Percentiles rank a stretch among this genome's conserved stretches.
Conservation (phyloP, 148 eudicot species). For the Dianthus caryophyllus region DNA sequence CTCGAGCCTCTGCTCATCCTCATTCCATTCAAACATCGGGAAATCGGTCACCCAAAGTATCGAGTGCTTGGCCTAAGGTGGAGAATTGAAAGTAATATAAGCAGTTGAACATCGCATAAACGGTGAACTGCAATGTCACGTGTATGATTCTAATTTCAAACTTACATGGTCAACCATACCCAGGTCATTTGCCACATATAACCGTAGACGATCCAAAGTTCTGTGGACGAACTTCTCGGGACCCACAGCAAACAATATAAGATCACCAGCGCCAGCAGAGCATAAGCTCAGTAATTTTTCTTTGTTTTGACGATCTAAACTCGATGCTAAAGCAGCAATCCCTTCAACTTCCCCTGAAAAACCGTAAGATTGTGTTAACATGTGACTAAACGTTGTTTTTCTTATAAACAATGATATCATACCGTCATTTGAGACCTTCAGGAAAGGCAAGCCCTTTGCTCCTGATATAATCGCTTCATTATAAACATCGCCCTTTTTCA, state of each 20-base stretch:
- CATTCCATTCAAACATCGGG: slow-evolving; percentile 99
- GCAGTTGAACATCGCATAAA: not conserved
- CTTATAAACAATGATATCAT: slow-evolving; percentile 15
- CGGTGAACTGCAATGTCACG: slow-evolving; percentile 11
- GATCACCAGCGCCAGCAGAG: slow-evolving; percentile 65
- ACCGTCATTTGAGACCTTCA: slow-evolving; percentile 80
- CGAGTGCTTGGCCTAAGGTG: slow-evolving; percentile 64
- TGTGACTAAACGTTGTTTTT: not conserved
- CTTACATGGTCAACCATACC: slow-evolving; percentile 82
- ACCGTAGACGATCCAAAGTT: slow-evolving; percentile 74
- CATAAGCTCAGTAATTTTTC: slow-evolving; percentile 49
- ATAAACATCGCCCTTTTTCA: slow-evolving; percentile 86
- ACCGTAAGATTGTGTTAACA: slow-evolving; percentile 15
- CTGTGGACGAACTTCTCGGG: slow-evolving; percentile 60
- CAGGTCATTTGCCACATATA: slow-evolving; percentile 64
- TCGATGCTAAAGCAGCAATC: slow-evolving; percentile 63
- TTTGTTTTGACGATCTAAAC: slow-evolving; percentile 47
- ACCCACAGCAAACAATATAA: slow-evolving; percentile 88
- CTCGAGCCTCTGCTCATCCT: slow-evolving; percentile 85
- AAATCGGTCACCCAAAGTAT: slow-evolving; percentile 95
- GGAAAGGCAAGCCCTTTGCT: slow-evolving; percentile 93
- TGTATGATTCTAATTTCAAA: slow-evolving; percentile 1
- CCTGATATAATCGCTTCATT: slow-evolving; percentile 85
- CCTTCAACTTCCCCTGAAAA: slow-evolving; percentile 75
- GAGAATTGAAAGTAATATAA: slow-evolving; percentile 5